Evolutionary conservation across 345 rosid species (phyloP).

Genomic region (Linum trigynum): DNA sequence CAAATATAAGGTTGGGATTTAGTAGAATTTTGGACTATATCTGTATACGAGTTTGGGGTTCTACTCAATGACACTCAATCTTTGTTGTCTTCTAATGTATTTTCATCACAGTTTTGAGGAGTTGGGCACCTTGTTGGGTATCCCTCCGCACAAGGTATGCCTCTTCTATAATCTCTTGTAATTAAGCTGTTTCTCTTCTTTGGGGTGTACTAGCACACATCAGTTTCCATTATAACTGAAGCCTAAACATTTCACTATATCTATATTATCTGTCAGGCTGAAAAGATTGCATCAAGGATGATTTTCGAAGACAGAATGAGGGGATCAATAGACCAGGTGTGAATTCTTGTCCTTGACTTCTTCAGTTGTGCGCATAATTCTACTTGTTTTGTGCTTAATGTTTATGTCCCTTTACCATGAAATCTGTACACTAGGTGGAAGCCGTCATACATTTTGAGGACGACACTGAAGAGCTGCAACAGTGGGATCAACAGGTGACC

Average conservation of each 20-base stretch:
- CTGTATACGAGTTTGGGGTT: background rate
- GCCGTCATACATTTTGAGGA: constrained; percentile 96
- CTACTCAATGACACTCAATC: background rate
- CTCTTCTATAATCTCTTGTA: background rate
- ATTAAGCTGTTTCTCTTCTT: background rate
- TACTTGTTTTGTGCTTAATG: background rate
- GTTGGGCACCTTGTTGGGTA: constrained; percentile 91
- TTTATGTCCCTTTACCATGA: background rate
- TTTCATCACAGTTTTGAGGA: constrained; percentile 62
- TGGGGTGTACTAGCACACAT: background rate
- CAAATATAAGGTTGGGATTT: constrained; percentile 66
- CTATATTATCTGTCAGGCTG: constrained; percentile 44
- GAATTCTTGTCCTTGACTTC: background rate
- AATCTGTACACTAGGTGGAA: constrained; percentile 52
- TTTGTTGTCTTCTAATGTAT: constrained; percentile 9
- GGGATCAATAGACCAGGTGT: constrained; percentile 94
- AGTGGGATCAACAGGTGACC: constrained; percentile 94
- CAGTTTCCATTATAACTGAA: background rate
- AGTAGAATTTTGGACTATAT: background rate
- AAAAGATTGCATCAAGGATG: constrained; percentile 98
- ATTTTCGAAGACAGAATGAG: constrained; percentile 91
- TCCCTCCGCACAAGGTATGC: constrained; percentile 75
- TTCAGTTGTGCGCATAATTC: background rate
- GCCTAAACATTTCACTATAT: background rate
- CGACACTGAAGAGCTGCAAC: constrained; percentile 86